phyloP scores from a whole-genome alignment of 495 filamentous ascomycete species.

The Chaetomium tenue region DNA sequence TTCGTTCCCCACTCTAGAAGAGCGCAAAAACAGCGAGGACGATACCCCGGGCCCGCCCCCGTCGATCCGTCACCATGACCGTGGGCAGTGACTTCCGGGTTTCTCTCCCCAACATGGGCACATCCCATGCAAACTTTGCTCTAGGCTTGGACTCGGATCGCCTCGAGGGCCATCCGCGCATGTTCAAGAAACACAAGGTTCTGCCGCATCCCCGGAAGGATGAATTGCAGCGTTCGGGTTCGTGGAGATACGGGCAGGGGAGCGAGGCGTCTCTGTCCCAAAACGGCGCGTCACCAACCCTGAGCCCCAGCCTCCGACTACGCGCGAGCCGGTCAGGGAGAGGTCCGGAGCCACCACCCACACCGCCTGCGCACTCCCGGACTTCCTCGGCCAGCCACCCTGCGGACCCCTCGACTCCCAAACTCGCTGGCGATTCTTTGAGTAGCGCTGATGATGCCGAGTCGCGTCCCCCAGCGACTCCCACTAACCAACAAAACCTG shows the following conservation, averaged over 20 bases:
- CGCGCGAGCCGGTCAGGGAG: conserved; percentile 33
- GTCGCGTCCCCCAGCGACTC: conserved; percentile 50
- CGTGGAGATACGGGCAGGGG: conserved; percentile 22
- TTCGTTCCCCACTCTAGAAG: conserved; percentile 12
- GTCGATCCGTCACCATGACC: conserved; percentile 22
- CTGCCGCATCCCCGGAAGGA: conserved; percentile 51
- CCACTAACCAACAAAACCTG: conserved; percentile 62
- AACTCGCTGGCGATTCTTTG: conserved; percentile 36
- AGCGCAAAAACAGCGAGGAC: background rate
- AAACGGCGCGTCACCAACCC: conserved; percentile 29
- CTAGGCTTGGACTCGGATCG: conserved; percentile 22
- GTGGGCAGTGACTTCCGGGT: conserved; percentile 24
- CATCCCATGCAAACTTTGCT: conserved; percentile 28
- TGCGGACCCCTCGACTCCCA: conserved; percentile 36
- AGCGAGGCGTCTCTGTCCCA: conserved; percentile 27
- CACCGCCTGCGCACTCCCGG: conserved; percentile 55
- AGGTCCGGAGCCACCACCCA: conserved; percentile 51
- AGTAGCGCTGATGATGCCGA: conserved; percentile 35
- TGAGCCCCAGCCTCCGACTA: conserved; percentile 29
- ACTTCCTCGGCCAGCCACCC: conserved; percentile 48
- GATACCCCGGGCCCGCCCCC: background rate
- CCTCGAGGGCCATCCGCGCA: conserved; percentile 33
- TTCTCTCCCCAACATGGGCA: conserved; percentile 27
- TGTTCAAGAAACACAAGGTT: conserved; percentile 56
- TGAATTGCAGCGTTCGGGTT: conserved; percentile 22